Evolutionary conservation across 148 eudicot species (phyloP).

Genomic region (Nepenthes gracilis): DNA sequence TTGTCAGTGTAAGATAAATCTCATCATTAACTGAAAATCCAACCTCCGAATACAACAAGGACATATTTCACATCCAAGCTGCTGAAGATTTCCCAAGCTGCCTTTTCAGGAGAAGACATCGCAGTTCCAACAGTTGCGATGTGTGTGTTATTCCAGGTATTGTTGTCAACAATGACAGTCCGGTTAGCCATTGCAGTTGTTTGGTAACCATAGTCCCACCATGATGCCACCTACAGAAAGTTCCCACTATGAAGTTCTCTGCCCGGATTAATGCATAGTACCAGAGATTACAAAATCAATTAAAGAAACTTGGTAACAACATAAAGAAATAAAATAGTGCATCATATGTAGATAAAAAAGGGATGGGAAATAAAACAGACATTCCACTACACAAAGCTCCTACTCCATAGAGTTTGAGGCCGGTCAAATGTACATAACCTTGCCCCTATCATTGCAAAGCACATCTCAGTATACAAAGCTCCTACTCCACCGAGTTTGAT

Average conservation of each 20-base stretch:
- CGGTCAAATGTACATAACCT: no score
- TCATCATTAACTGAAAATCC: constrained; percentile 14
- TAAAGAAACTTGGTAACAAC: not conserved
- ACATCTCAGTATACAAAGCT: no score
- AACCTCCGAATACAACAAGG: constrained; percentile 98
- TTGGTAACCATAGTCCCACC: constrained; percentile 99
- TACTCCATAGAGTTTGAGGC: no score
- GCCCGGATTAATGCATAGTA: not conserved
- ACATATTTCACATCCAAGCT: constrained; percentile 97
- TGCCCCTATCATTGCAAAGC: no score
- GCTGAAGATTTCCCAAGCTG: constrained; percentile 94
- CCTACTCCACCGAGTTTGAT: no score
- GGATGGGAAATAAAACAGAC: not conserved
- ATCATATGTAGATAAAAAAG: not conserved
- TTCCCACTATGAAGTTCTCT: not conserved
- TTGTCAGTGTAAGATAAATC: not conserved
- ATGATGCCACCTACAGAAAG: constrained; percentile 83
- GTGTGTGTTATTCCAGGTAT: constrained; percentile 99
- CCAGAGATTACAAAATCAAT: not conserved
- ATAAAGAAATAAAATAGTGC: not conserved
- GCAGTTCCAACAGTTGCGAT: constrained; percentile 99
- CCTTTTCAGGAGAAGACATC: constrained; percentile 98
- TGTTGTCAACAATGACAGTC: constrained; percentile 95
- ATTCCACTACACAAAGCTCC: no score
- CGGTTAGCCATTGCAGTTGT: constrained; percentile 99